Conservation (phyloP, 1,284 basidiomycete genomes). For the Microbotryum violaceum region DNA sequence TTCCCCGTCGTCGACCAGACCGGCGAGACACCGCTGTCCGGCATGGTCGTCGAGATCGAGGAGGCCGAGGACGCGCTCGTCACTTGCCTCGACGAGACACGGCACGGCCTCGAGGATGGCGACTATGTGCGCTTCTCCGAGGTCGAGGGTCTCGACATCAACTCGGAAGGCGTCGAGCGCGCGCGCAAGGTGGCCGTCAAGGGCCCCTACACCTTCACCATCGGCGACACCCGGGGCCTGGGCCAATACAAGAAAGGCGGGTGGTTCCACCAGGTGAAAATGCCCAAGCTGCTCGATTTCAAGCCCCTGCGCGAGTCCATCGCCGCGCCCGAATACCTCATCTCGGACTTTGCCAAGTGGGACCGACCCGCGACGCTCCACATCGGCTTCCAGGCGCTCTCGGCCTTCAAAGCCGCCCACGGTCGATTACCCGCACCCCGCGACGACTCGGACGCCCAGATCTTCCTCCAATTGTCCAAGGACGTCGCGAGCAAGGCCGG, state of each 20-base stretch:
- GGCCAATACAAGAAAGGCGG: constrained; percentile 81
- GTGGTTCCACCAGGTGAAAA: constrained; percentile 97
- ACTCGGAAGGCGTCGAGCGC: constrained; percentile 29
- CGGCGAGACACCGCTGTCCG: constrained; percentile 84
- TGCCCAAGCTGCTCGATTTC: constrained; percentile 92
- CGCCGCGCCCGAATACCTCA: constrained; percentile 75
- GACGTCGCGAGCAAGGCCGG: constrained; percentile 51
- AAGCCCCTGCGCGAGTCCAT: constrained; percentile 89
- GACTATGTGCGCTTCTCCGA: constrained; percentile 98
- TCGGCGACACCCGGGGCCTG: constrained; percentile 76
- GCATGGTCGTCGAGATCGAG: constrained; percentile 89
- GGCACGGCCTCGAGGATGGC: constrained; percentile 95
- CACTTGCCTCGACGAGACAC: constrained; percentile 92
- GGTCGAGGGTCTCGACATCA: constrained; percentile 78
- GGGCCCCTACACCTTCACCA: constrained; percentile 91
- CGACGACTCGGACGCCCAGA: constrained; percentile 70
- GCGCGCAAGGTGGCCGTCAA: constrained; percentile 87
- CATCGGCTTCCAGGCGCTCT: constrained; percentile 90
- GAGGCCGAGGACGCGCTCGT: constrained; percentile 86
- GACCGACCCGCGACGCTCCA: constrained; percentile 87
- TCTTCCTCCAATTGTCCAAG: constrained; percentile 67
- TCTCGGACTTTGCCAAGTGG: constrained; percentile 97
- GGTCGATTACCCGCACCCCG: constrained; percentile 73
- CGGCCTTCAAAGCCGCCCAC: constrained; percentile 59
- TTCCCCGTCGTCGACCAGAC: constrained; percentile 94